Conservation (phyloP, 768 basidiomycete genomes). For the Omphalotus guepiniiformis region DNA sequence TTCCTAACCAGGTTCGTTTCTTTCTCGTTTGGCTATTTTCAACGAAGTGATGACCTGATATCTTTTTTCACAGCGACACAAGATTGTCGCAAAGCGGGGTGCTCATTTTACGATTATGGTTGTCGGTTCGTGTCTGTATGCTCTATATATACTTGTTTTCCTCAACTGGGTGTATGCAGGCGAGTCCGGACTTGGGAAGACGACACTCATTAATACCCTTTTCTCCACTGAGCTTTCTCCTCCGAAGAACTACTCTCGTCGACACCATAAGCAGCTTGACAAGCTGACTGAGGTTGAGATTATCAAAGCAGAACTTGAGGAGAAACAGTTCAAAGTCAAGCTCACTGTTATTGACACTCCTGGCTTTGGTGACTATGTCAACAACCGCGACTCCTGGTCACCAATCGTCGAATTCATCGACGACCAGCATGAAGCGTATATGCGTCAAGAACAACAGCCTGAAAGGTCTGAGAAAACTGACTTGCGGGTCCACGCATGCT, state of each 20-base stretch:
- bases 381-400: constrained; percentile 98
- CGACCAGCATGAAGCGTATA: constrained; percentile 92
- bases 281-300: constrained; percentile 99
- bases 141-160: neutral
- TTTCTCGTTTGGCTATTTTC: constrained; percentile 14
- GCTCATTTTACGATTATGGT: constrained; percentile 99
- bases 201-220: constrained; percentile 96
- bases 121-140: constrained; percentile 61
- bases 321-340: constrained; percentile 99
- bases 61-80: constrained; percentile 81
- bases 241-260: constrained; percentile 82
- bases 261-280: constrained; percentile 95
- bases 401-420: constrained; percentile 99
- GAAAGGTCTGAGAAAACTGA: constrained; percentile 92
- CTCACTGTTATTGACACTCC: constrained; percentile 98
- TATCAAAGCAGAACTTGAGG: constrained; percentile 98
- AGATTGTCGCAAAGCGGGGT: constrained; percentile 96
- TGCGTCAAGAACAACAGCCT: constrained; percentile 99
- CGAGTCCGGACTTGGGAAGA: constrained; percentile 97
- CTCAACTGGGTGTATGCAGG: constrained; percentile 58
- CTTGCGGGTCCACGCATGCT: constrained; percentile 91
- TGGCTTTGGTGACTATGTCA: constrained; percentile 99
- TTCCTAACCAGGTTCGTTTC: constrained; percentile 90
- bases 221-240: constrained; percentile 96
- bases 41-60: constrained; percentile 1